Conservation (phyloP, 2,329 filamentous ascomycete species). For the Periconia sp. region DNA sequence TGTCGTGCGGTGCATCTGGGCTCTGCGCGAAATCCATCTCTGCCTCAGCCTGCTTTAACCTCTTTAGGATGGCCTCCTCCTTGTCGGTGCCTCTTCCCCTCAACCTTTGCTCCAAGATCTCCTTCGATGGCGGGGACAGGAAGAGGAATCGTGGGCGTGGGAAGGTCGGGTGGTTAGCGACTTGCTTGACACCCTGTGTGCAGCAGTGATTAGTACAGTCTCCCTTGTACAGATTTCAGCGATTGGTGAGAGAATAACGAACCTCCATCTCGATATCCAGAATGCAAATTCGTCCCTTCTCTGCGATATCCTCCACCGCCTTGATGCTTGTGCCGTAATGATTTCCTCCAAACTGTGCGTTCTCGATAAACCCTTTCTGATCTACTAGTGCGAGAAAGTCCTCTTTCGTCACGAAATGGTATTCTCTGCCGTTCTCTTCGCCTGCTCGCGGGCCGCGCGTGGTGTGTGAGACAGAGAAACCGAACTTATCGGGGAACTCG, state of each 20-base stretch:
- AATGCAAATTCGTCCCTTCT: conserved; percentile 76
- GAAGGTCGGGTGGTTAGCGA: conserved; percentile 73
- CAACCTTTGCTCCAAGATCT: conserved; percentile 70
- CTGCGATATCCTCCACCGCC: conserved; percentile 77
- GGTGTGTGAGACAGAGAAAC: conserved; percentile 70
- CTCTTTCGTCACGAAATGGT: conserved; percentile 69
- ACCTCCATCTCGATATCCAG: conserved; percentile 98
- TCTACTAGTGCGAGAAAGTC: conserved; percentile 61
- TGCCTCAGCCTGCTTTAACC: conserved; percentile 55
- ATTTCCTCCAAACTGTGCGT: conserved; percentile 85
- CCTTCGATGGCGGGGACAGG: conserved; percentile 77
- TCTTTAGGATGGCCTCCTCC: conserved; percentile 56
- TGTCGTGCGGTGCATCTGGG: conserved; percentile 56
- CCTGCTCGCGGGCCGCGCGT: conserved; percentile 77
- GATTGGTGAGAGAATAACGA: no score
- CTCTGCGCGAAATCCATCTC: conserved; percentile 50
- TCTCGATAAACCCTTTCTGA: conserved; percentile 78
- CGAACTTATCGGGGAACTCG: conserved; percentile 70
- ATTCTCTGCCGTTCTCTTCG: conserved; percentile 78
- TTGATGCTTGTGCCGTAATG: conserved; percentile 83
- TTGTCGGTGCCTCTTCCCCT: conserved; percentile 50
- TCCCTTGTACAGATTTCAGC: no score
- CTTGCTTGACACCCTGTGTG: conserved; percentile 82
- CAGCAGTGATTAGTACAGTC: conserved; percentile 4
- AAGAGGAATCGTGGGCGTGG: conserved; percentile 79